These are phyloP conservation scores for Leccinum disarticulatum DNA, from an alignment of 768 basidiomycete species.

Conservation along the genomic window DNA sequence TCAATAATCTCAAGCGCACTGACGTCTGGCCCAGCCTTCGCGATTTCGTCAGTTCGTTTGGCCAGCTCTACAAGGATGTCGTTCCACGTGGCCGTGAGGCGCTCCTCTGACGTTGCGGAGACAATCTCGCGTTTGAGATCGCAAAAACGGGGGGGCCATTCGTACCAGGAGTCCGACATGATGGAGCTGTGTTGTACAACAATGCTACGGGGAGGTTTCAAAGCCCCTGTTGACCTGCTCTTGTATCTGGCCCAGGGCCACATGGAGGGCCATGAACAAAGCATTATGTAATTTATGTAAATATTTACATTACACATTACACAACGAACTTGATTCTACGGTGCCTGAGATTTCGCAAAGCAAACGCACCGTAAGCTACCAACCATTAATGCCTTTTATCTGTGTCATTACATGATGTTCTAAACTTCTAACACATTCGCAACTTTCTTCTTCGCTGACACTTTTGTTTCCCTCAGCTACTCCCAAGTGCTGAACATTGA, in stretches of 20 bases:
- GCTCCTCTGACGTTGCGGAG: constrained; percentile 45
- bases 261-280: too few species aligned
- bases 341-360: too few species aligned
- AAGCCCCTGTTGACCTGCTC: background rate
- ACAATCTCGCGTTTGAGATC: constrained; percentile 62
- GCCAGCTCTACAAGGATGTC: constrained; percentile 58
- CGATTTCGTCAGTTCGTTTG: constrained; percentile 44
- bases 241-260: constrained; percentile 12
- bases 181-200: background rate
- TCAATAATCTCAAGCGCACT: constrained; percentile 9
- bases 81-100: constrained; percentile 53
- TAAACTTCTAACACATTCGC: too few species aligned
- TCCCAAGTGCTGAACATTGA: too few species aligned
- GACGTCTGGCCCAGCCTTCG: constrained; percentile 50
- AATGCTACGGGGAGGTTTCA: background rate
- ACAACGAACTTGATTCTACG: too few species aligned
- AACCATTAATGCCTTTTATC: too few species aligned
- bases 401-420: too few species aligned
- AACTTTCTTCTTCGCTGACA: too few species aligned
- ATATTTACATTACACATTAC: too few species aligned
- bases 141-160: constrained; percentile 43
- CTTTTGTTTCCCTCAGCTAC: too few species aligned
- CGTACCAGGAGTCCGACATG: constrained; percentile 12
- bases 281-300: too few species aligned
- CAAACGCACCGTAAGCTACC: too few species aligned